Evolutionary conservation across 495 filamentous ascomycete species (phyloP), one percentile per base, ranked within the genome.

Genomic region (Parathielavia appendiculata): DNA sequence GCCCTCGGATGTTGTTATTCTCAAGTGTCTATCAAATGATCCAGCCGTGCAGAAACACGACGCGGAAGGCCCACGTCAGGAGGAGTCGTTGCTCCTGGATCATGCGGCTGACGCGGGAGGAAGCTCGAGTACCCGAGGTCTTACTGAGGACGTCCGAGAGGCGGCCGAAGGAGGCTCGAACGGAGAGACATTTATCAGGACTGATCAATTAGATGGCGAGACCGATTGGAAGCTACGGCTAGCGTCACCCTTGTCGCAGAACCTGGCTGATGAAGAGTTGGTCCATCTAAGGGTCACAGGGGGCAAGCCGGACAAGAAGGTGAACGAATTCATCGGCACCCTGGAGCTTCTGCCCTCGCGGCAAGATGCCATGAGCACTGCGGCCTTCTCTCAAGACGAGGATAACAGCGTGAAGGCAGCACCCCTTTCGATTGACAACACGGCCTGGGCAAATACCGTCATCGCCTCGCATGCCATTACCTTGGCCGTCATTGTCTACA

Each of bases 171-270:
- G 60, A 23, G 65, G 70, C 35, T 69, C 78, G 20, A 77, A 81
- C 19, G 91, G 91, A 36, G 95, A 99, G 66, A 89, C 95, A 1
- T 99, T 99, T 61, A 97, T 99, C 61, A 83, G 92, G 43, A 99
- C 95, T 2, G 95, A 99, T 70, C 95, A 99, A 68, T 80, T 99
- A 11, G 95, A 99, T 63, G 95, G 95, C 56, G 95, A 99, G 73
- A 99, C 95, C 9, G 95, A 99, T 65, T 99, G 95, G 95, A 99
- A 99, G 72, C 78, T 99, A 38, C 85, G 95, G 5, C 70, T 97
- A 4, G 90, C 92, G 3, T 91, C 92, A 9, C 80, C 87, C 0
- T 69, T 96, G 13, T 91, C 91, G 0, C 95, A 99, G 63, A 75
- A 72, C 39, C 76, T 97, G 7, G 66, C 85, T 5, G 69, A 84